Evolutionary conservation across 1,284 basidiomycete genomes (phyloP).

Genomic region (Boletus hoseneyae): DNA sequence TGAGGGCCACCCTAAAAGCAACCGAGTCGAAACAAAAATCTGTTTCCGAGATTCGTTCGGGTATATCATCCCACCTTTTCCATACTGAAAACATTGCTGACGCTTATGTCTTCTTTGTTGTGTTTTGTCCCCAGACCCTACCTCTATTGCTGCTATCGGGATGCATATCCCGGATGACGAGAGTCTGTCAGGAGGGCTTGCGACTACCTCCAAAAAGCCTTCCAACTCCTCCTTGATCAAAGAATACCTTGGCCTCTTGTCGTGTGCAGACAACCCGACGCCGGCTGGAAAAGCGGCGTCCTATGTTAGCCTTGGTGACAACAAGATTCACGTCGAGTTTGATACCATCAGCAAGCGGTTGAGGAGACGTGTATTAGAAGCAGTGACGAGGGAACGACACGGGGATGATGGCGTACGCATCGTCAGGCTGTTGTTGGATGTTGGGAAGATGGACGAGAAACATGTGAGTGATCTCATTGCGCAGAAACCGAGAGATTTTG

Average conservation of each 20-base stretch:
- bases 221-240: slow-evolving; percentile 60
- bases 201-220: slow-evolving; percentile 52
- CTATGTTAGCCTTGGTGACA: slow-evolving; percentile 66
- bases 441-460: slow-evolving; percentile 97
- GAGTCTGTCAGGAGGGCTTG: slow-evolving; percentile 55
- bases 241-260: slow-evolving; percentile 75
- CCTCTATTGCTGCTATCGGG: slow-evolving; percentile 58
- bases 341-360: slow-evolving; percentile 72
- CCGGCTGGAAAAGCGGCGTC: slow-evolving; percentile 60
- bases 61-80: slow-evolving; percentile 38
- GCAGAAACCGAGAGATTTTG: not conserved
- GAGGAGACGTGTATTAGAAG: slow-evolving; percentile 72
- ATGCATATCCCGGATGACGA: slow-evolving; percentile 60
- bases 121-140: slow-evolving; percentile 45
- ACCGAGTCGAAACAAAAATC: slow-evolving; percentile 63
- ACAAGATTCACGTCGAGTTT: slow-evolving; percentile 81
- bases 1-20: slow-evolving; percentile 68
- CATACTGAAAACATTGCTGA: not conserved
- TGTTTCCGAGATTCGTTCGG: slow-evolving; percentile 61
- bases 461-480: slow-evolving; percentile 38
- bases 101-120: slow-evolving; percentile 9
- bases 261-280: slow-evolving; percentile 78
- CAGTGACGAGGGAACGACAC: slow-evolving; percentile 79
- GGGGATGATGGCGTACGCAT: slow-evolving; percentile 87
- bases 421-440: slow-evolving; percentile 75